Evolutionary conservation across 2,329 filamentous ascomycete genomes (phyloP), one percentile per base, ranked within the genome.

Genomic region (Cercospora citrullina): DNA sequence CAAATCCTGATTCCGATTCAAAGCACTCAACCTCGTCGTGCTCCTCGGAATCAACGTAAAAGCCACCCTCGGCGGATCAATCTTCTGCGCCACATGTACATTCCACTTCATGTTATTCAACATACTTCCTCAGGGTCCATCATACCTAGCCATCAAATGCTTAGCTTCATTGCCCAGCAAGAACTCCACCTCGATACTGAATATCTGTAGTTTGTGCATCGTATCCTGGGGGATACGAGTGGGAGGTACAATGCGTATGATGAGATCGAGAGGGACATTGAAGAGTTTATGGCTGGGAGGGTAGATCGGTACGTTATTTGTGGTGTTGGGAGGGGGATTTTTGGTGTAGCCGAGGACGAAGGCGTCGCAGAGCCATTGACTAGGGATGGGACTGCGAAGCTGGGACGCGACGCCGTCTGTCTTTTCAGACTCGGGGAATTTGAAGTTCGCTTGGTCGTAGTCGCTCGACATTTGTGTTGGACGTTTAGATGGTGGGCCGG

Each of bases 41-140:
- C 28, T 61, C 42, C 64, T 31, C 28, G 58, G 64, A 53, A 66
- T 66, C 31, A 66, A 31, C 9, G 64, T 61, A 36, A 66, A 66
- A 23, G 39, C 16, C 9, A 62, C 59, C 18, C 60, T 53, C 6
- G 23, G 18, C 21, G 42, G 28, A 18, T 26, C 45, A 23, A 12
- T 26, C n/a, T n/a, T 28, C 16, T 28, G 28, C 6, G 53, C 23
- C 5, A 31, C 28, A 31, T 57, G 53, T 2, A 57, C 53, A 31
- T 57, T 57, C 26, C 53, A 57, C 53, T 57, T 57, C 53, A 28
- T 28, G 9, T 57, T 57, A 30, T 57, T 30, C 53, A 57, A 57
- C 53, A 57, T 57, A 31, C 53, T 57, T 1, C 53, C 53, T 57
- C 53, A 26, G 2, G 53, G 26, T 5, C 53, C 53, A 23, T 30